These are phyloP conservation scores for Solanum paucissectum DNA, from an alignment of 257 asterid genomes.

Conservation along the genomic window DNA sequence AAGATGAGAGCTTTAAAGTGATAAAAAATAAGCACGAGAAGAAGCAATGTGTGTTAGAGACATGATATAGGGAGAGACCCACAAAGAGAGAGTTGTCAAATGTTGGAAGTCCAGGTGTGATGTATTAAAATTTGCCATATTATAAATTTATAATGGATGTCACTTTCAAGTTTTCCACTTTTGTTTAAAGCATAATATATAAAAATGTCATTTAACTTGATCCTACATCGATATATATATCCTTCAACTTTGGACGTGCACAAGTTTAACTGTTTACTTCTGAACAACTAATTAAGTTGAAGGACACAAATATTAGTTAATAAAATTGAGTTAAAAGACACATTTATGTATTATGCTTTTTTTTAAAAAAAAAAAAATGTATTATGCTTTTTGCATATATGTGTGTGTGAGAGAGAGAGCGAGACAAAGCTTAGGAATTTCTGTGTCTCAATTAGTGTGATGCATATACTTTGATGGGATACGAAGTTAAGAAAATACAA, in stretches of 20 bases:
- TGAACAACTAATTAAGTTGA: no score
- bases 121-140: neutral
- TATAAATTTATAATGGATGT: neutral
- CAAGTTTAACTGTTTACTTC: neutral
- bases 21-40: constrained; percentile 32
- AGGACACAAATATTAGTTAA: no score
- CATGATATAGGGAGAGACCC: constrained; percentile 1
- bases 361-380: no score
- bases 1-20: constrained; percentile 13
- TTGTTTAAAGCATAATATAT: neutral
- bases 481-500: neutral
- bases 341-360: no score
- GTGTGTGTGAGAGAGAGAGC: neutral
- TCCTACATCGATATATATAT: no score
- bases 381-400: no score
- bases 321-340: no score
- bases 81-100: neutral
- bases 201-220: no score
- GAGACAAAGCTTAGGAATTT: neutral
- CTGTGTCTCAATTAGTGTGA: neutral
- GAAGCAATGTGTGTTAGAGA: constrained; percentile 25
- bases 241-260: no score
- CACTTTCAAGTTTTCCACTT: neutral
- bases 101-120: neutral
- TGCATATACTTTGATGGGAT: neutral